Evolutionary conservation across 805 yeast species (phyloP), one percentile per base, ranked within the genome.

Genomic region (Saccharomyces jurei): DNA sequence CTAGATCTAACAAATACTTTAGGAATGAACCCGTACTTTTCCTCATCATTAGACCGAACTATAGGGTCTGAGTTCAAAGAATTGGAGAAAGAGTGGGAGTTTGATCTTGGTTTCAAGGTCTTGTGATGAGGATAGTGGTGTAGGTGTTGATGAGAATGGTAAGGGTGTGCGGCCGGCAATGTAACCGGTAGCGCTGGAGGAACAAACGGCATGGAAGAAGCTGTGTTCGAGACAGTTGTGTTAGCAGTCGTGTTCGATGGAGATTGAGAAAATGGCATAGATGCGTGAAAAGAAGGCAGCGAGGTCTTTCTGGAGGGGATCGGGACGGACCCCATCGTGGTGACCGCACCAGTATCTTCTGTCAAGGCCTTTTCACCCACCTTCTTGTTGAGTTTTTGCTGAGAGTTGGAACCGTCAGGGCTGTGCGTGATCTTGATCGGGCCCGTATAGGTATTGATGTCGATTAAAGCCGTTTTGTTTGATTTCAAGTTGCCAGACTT

Each of bases 401-500:
- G 36, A 31, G 41, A 11, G 30, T 36, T 48, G 36, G 44, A 14
- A 29, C 31, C 46, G 29, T 31, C 47, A n/a, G 30, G 49, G 46
- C 26, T 49, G 25, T 54, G 55, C 44, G 52, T 50, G n/a, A 55
- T 56, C 30, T 54, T 55, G n/a, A 57, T 50, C 8, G 55, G 56
- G 17, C 60, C 62, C 6, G 64, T 63, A 28, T 51, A 59, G 17
- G 51, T 56, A 6, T 61, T 58, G 27, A 61, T 61, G 50, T 64
- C 67, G 11, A 59, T 50, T 10, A 55, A 41, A 5, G 70, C 70
- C 3, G 69, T 64, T 46, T 62, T 66, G 50, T 65, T 67, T 17
- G 66, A 62, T 55, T 75, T 74, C 51, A 75, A 58, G 26, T 73
- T 69, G 1, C 78, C 78, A 1, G 77, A 73, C 58, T 74, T 80